Evolutionary conservation across 345 rosid genomes (phyloP), one percentile per base, ranked within the genome.

Genomic region (Ceriops zippeliana): DNA sequence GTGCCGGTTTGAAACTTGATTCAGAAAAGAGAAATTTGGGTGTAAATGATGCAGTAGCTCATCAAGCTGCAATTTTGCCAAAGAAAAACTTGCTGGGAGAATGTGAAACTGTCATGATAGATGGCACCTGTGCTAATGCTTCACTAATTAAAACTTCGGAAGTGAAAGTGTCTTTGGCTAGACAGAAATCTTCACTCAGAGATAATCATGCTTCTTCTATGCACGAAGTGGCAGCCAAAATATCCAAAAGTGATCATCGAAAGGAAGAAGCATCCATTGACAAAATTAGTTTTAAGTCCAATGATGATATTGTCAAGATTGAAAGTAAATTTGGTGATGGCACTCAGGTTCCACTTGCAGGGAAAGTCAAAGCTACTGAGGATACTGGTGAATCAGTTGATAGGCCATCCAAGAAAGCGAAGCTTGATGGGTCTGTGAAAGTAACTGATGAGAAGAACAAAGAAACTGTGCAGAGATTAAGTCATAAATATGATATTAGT

Each of bases 341-440:
- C n/a, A 34, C 51, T 51, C 66, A 63, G 21, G 42, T 56, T 56
- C 65, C 73, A 78, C 62, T 61, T 76, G 74, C 74, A 58, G 83
- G 78, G 53, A 79, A 68, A 46, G 67, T 65, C 27, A 77, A 81
- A 71, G 46, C 64, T 60, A 46, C 56, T 21, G 69, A 73, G 67
- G 86, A 70, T 62, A 63, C 26, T 11, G 62, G 68, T 70, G 82
- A 75, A 67, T 70, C 72, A 68, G 81, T 74, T 68, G 49, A 46
- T 28, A 81, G 88, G 80, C 84, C 86, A 54, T 70, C 16, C 58
- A 88, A 90, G 83, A 84, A 75, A 76, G 80, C 67, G 47, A 89
- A 83, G 78, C 70, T 83, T 68, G 85, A 81, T 67, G 62, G 72
- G 67, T 58, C 69, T 65, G 66, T 53, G 61, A 73, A 65, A 66